Conservation (phyloP, 345 rosid genomes). For the Hypericum perforatum region DNA sequence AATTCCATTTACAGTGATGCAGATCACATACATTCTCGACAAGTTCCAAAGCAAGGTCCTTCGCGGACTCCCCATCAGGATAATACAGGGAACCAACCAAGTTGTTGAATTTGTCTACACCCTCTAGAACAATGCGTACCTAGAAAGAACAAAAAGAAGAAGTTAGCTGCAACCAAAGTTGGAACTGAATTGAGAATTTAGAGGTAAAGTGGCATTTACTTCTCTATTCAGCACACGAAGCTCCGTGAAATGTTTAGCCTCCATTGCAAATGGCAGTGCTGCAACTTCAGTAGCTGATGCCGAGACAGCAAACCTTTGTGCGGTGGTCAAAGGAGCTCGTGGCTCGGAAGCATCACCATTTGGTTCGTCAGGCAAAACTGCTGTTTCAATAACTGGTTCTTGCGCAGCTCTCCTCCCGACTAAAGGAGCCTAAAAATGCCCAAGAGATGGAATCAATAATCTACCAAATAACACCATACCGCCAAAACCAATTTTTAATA, state of each 20-base stretch:
- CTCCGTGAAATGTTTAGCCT: slow-evolving; percentile 91
- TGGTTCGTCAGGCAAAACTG: slow-evolving; percentile 34
- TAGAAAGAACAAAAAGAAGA: slow-evolving; percentile 17
- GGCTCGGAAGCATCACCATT: slow-evolving; percentile 68
- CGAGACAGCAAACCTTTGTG: slow-evolving; percentile 81
- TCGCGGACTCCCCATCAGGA: slow-evolving; percentile 75
- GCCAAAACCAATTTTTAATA: neutral
- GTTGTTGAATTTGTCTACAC: slow-evolving; percentile 86
- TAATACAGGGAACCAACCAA: slow-evolving; percentile 90
- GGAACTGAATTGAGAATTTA: neutral
- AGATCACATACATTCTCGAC: slow-evolving; percentile 58
- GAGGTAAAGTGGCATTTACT: slow-evolving; percentile 23
- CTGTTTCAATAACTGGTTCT: slow-evolving; percentile 41
- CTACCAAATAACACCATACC: neutral
- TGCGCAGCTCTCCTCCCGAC: slow-evolving; percentile 61
- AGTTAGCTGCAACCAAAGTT: neutral
- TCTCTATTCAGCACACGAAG: slow-evolving; percentile 76
- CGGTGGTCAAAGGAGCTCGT: slow-evolving; percentile 66
- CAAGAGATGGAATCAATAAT: neutral
- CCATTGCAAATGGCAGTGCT: slow-evolving; percentile 74
- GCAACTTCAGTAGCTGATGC: slow-evolving; percentile 50
- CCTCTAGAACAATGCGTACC: slow-evolving; percentile 98
- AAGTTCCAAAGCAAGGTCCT: slow-evolving; percentile 88
- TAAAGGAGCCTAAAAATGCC: slow-evolving; percentile 55
- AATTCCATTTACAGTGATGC: neutral